Evolutionary conservation across 352 stramenopile genomes (phyloP), one percentile per base, ranked within the genome.

Genomic region (Phytophthora pinifolia): DNA sequence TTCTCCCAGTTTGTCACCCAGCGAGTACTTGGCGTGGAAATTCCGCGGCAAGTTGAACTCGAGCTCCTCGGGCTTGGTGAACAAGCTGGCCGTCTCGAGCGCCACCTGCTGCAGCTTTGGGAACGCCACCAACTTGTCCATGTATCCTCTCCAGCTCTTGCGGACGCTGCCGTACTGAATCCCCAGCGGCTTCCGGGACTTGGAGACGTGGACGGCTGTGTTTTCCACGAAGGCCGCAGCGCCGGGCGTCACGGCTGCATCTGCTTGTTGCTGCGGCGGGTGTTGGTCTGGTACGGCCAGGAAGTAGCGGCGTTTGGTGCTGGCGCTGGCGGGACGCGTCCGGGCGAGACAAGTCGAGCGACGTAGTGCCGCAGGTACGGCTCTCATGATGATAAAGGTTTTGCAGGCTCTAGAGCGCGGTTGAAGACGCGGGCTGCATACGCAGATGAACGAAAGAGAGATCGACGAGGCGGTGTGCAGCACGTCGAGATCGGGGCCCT

Each of bases 11-110:
- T 82, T 72, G 25, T 87, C 67, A 0, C 62, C 74, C 0, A 88
- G 50, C 25, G 49, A 42, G 56, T 88, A 92, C 56, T 78, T 77
- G 10, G 30, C 33, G 32, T 74, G 29, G 46, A 92, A 92, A 32
- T 71, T 59, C 35, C 77, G 62, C 6, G 82, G 77, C 27, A 89
- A 58, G 25, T 71, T 44, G 46, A 92, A 89, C 33, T 92, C 82
- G 15, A 89, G 64, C 44, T 92, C 76, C 12, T 65, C 31, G 6
- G 79, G 69, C 18, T 68, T 67, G 4, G 82, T 87, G 42, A 89
- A 87, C 34, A 81, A 86, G 6, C 69, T 74, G 31, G 79, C 82
- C 1, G 70, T 67, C 60, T 89, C 71, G 2, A 89, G 58, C 1
- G 62, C 79, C 22, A 74, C 32, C 30, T 65, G 59, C 41, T 92